These are phyloP conservation scores for Stephania yunnanensis DNA, from an alignment of 164 flowering plant species.

Conservation along the genomic window DNA sequence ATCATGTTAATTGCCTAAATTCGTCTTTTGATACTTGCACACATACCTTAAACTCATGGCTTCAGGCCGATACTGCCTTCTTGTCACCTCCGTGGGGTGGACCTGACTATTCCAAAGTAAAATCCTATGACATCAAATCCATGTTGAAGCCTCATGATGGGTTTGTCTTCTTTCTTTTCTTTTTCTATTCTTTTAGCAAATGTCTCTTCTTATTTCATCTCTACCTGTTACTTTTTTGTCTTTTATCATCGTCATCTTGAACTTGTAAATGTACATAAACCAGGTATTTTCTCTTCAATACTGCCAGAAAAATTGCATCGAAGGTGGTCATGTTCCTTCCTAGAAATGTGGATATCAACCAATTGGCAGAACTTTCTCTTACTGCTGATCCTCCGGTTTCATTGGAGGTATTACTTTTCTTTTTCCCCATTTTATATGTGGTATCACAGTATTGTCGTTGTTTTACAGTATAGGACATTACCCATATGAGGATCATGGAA, in stretches of 20 bases:
- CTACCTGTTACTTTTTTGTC: neutral
- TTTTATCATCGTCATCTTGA: neutral
- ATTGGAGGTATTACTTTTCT: conserved; percentile 54
- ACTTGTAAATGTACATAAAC: conserved; percentile 11
- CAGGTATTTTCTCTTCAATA: conserved; percentile 57
- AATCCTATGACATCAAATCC: conserved; percentile 55
- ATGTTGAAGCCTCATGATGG: conserved; percentile 88
- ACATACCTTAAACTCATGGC: neutral
- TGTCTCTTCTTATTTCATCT: neutral
- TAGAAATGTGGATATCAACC: conserved; percentile 74
- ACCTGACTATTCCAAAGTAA: conserved; percentile 67
- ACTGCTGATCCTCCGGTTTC: conserved; percentile 65
- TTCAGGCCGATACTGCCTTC: conserved; percentile 80
- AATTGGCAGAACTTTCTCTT: conserved; percentile 71
- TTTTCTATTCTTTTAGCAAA: no score
- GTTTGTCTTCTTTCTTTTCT: conserved; percentile 27
- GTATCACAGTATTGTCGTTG: neutral
- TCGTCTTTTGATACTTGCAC: neutral
- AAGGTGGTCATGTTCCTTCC: conserved; percentile 90
- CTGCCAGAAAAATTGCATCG: conserved; percentile 55
- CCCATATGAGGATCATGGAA: neutral
- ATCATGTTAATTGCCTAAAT: neutral
- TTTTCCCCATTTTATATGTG: neutral
- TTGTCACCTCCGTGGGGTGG: conserved; percentile 99
- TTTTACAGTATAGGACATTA: no score